phyloP scores from a whole-genome alignment of 2,329 filamentous ascomycete genomes.

The Passalora sequoiae region DNA sequence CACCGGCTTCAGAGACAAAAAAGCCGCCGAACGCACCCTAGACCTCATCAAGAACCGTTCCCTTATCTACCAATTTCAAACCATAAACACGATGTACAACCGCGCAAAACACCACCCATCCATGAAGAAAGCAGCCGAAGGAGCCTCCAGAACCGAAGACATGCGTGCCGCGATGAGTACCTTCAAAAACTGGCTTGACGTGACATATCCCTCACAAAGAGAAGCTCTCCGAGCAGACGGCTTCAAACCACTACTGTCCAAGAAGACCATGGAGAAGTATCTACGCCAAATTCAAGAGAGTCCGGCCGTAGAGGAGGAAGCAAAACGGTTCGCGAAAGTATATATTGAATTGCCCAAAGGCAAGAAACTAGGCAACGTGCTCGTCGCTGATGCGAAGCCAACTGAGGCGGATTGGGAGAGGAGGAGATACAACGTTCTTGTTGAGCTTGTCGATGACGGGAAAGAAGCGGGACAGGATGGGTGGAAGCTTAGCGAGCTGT shows the following conservation, averaged over 20 bases:
- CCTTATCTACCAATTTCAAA: slow-evolving; percentile 33
- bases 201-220: slow-evolving; percentile 27
- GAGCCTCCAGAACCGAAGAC: slow-evolving; percentile 15
- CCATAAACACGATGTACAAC: slow-evolving; percentile 32
- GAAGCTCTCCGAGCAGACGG: slow-evolving; percentile 22
- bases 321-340: slow-evolving; percentile 23
- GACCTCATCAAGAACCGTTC: slow-evolving; percentile 28
- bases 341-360: slow-evolving; percentile 26
- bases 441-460: slow-evolving; percentile 21
- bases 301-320: slow-evolving; percentile 11
- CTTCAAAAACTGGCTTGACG: slow-evolving; percentile 29
- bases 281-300: slow-evolving; percentile 19
- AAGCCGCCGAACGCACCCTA: slow-evolving; percentile 25
- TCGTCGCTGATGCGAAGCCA: slow-evolving; percentile 29
- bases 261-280: slow-evolving; percentile 21
- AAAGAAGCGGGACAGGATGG: slow-evolving; percentile 18
- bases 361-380: slow-evolving; percentile 29
- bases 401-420: slow-evolving; percentile 29
- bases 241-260: slow-evolving; percentile 31
- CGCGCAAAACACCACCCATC: slow-evolving; percentile 28
- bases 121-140: slow-evolving; percentile 24
- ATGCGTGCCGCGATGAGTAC: slow-evolving; percentile 27
- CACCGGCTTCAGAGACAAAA: slow-evolving; percentile 32
- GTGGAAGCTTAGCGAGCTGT: slow-evolving; percentile 23
- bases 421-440: slow-evolving; percentile 24